Percentiles rank a stretch among this genome's conserved stretches.
Conservation (phyloP, 371 early-diverging fungal species). For the Lichtheimia ramosa region DNA sequence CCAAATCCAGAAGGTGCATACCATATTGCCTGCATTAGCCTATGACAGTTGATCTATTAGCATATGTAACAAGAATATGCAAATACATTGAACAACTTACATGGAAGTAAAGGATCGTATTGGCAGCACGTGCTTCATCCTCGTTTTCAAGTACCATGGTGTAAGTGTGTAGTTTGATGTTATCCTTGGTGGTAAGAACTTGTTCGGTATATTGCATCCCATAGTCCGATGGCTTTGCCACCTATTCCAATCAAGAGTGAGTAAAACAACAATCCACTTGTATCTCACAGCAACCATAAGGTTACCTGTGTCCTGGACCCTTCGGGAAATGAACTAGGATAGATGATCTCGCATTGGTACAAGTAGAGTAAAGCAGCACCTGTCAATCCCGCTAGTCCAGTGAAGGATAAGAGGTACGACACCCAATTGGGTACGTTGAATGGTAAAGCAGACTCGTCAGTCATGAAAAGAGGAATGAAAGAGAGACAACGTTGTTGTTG, state of each 20-base stretch:
- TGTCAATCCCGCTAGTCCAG: constrained; percentile 23
- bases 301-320: constrained; percentile 70
- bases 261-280: no score
- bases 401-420: constrained; percentile 22
- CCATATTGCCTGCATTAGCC: constrained; percentile 97
- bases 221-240: constrained; percentile 73
- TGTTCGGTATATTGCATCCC: constrained; percentile 74
- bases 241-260: constrained; percentile 31
- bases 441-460: constrained; percentile 11
- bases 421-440: constrained; percentile 21
- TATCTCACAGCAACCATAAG: background rate
- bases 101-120: constrained; percentile 87
- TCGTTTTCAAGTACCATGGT: constrained; percentile 65
- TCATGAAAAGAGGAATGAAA: background rate
- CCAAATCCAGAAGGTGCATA: constrained; percentile 18
- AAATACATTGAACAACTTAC: constrained; percentile 34
- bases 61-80: no score
- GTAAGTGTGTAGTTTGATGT: constrained; percentile 78
- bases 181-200: constrained; percentile 78
- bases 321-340: constrained; percentile 81
- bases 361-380: constrained; percentile 22
- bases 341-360: constrained; percentile 81
- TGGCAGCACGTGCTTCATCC: constrained; percentile 53
- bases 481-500: background rate
- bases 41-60: background rate